Evolutionary conservation across 306 rosid genomes (phyloP), one percentile per base, ranked within the genome.

Genomic region (Sindora glabra): DNA sequence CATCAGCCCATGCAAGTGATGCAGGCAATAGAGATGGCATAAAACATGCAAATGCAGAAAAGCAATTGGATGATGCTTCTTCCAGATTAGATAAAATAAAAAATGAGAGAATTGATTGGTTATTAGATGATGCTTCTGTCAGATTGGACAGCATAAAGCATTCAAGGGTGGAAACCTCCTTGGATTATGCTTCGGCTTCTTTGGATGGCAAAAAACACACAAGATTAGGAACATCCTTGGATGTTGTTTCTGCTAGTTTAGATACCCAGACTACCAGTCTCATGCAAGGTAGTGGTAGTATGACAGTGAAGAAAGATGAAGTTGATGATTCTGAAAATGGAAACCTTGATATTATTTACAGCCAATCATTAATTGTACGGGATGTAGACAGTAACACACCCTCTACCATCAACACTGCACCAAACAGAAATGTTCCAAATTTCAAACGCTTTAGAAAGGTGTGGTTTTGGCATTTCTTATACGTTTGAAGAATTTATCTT

Each of bases 381-480:
- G 64, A 77, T 66, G 26, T 16, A 10, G n/a, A n/a, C n/a, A n/a
- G n/a, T n/a, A 48, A n/a, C 45, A 5, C 38, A 27, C 74, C 69
- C 26, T 26, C 56, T 63, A 4, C 47, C 15, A 2, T 19, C 27
- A 18, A 23, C 32, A 29, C 52, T 27, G 39, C 64, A 21, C 55
- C 66, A 10, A 59, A 77, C 57, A 46, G 33, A 33, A 54, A 74
- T 57, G 74, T 34, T 36, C 22, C 65, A 18, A 70, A 77, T 67
- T 77, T 81, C 74, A 81, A 81, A 42, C 57, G 65, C 54, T 81
- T 81, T 53, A 73, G 80, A 55, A 81, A 81, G 83, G 86, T 77
- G 63, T 44, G 51, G n/a, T 18, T 39, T 23, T 1, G 7, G 57
- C 48, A 41, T 34, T 23, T 57, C n/a, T 42, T 30, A 30, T 57